Evolutionary conservation across 208 protist species (phyloP), one percentile per base, ranked within the genome.

Genomic region (Phytomonas francai): DNA sequence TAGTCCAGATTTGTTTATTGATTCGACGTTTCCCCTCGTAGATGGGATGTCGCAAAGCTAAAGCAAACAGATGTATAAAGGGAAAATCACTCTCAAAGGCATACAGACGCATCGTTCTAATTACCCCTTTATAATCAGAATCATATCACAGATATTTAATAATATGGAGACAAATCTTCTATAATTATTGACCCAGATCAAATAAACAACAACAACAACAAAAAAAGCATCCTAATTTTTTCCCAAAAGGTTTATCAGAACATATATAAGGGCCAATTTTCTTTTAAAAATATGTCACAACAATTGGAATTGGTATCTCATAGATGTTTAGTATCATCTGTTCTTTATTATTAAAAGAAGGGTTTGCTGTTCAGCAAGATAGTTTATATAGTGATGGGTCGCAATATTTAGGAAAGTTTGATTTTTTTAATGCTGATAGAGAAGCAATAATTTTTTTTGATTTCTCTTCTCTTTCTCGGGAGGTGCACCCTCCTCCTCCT

Each of bases 131-230:
- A 25, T 54, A 54, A 54, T 54, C 19, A 25, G 19, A 25, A 54
- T 54, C 19, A 5, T 25, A 25, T 25, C 19, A 54, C 45, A 54
- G 25, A 22, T 22, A 25, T 12, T 4, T 8, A 54, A 25, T 25
- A 54, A 25, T 54, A 54, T 0, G 16, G 19, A 54, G 22, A 54
- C 16, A 19, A 8, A 22, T 54, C 1, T 3, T 54, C 16, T 25
- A 7, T 9, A 54, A 54, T 54, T 54, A 19, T 54, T 54, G 22
- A 22, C 3, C 16, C 7, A 25, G 25, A 0, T 19, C 45, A 54
- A 25, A 68, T 59, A 45, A 73, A 63, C 42, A 65, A 49, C 68
- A 39, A 66, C 12, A 51, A 61, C 68, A 39, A 65, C 58, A 64
- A 36, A 49, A 65, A 39, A 25, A 73, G 22, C 30, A 73, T 42